phyloP scores from a whole-genome alignment of 139 green algal species.

The Chlamydomonas schloesseri region DNA sequence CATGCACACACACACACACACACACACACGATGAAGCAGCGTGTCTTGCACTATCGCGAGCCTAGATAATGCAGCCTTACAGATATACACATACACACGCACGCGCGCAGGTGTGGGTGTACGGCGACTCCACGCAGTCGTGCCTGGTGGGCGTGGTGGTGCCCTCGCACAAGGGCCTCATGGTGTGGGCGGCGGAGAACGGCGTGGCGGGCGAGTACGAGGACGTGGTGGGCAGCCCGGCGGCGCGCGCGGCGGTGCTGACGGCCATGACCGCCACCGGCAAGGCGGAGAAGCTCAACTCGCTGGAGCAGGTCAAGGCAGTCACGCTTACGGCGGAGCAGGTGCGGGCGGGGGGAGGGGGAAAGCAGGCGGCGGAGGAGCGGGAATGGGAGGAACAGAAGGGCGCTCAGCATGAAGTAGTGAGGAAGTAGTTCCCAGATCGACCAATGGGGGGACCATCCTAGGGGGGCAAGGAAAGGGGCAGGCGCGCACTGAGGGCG shows the following conservation, averaged over 20 bases:
- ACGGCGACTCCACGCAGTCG: conserved; percentile 81
- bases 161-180: conserved; percentile 73
- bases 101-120: conserved; percentile 84
- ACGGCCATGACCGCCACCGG: conserved; percentile 61
- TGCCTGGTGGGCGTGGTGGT: conserved; percentile 91
- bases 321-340: conserved; percentile 63
- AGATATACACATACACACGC: no score
- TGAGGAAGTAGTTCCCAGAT: no score
- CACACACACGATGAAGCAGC: no score
- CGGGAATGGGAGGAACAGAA: no score
- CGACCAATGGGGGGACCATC: no score
- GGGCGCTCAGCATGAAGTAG: no score
- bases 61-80: no score
- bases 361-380: no score
- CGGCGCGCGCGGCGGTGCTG: conserved; percentile 57
- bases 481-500: no score
- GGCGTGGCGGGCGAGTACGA: conserved; percentile 32
- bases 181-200: conserved; percentile 65
- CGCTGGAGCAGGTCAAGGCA: conserved; percentile 58
- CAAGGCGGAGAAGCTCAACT: conserved; percentile 60
- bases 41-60: no score
- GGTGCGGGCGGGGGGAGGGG: background rate
- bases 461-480: no score
- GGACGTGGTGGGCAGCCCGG: conserved; percentile 15
- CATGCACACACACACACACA: no score